Evolutionary conservation across 306 rosid genomes (phyloP).

Genomic region (Citrullus amarus): DNA sequence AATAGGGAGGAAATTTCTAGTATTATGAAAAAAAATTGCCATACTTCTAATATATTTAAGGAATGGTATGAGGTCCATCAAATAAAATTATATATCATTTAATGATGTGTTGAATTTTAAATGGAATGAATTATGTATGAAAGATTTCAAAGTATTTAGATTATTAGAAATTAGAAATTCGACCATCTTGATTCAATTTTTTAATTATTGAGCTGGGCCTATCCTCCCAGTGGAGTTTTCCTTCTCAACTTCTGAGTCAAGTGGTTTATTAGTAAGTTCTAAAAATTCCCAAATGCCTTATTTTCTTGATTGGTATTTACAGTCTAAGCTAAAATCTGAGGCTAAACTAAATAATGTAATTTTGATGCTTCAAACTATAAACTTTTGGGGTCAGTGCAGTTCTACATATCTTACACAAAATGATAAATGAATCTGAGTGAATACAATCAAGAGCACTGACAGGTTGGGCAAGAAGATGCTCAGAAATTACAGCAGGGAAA

Average conservation of each 20-base stretch:
- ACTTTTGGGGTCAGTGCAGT: not conserved
- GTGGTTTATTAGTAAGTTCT: not conserved
- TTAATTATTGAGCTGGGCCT: not conserved
- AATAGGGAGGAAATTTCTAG: not conserved
- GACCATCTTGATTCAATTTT: not conserved
- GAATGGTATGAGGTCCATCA: not conserved
- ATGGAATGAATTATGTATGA: not conserved
- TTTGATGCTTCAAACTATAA: not conserved
- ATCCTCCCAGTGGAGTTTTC: not conserved
- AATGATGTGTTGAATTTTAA: not conserved
- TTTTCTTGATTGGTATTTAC: not conserved
- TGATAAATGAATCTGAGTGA: not conserved
- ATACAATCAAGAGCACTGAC: not conserved
- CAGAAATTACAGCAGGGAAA: constrained; percentile 38
- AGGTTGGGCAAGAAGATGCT: not conserved
- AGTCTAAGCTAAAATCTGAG: not conserved
- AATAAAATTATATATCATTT: not conserved
- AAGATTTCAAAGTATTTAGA: not conserved
- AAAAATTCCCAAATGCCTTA: not conserved
- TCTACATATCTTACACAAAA: not conserved
- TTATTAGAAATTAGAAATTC: not conserved
- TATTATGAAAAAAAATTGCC: not conserved
- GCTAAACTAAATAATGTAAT: not conserved
- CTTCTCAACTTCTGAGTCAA: not conserved
- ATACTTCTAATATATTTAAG: not conserved